Percentiles rank a stretch among this genome's conserved stretches.
Evolutionary conservation across 1,139 yeast genomes (phyloP).

Genomic region (Suhomyces bolitotheri): DNA sequence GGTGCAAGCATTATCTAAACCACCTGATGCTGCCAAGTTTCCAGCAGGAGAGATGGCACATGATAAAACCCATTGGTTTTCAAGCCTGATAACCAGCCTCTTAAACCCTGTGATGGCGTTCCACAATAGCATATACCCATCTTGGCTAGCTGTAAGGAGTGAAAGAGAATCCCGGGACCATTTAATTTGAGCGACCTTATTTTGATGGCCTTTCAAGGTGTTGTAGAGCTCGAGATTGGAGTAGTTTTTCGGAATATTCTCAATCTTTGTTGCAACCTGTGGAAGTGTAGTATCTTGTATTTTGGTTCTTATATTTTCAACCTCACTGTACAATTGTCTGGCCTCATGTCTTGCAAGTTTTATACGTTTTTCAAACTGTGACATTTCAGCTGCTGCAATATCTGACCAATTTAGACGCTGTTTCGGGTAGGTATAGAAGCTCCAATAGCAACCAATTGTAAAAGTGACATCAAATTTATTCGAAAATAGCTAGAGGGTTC

Average conservation of each 20-base stretch:
- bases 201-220: constrained; percentile 70
- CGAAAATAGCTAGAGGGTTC: too few species aligned
- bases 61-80: constrained; percentile 76
- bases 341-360: constrained; percentile 48
- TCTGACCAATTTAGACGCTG: too few species aligned
- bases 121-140: constrained; percentile 85
- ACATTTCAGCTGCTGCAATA: too few species aligned
- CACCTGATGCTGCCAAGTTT: constrained; percentile 72
- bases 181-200: constrained; percentile 66
- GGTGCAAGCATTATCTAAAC: constrained; percentile 77
- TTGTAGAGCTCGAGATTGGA: constrained; percentile 37
- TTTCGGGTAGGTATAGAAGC: too few species aligned
- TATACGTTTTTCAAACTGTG: constrained; percentile 23
- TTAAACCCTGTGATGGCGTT: constrained; percentile 75
- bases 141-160: constrained; percentile 78
- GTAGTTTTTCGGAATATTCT: constrained; percentile 32
- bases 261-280: constrained; percentile 35
- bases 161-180: constrained; percentile 66
- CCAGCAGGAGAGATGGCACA: constrained; percentile 75
- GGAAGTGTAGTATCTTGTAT: constrained; percentile 49
- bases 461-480: too few species aligned
- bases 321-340: constrained; percentile 46
- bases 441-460: too few species aligned
- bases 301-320: constrained; percentile 42
- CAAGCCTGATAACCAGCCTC: constrained; percentile 64